These are phyloP conservation scores for Pichia kluyveri DNA, from an alignment of 805 yeast species.

Conservation along the genomic window DNA sequence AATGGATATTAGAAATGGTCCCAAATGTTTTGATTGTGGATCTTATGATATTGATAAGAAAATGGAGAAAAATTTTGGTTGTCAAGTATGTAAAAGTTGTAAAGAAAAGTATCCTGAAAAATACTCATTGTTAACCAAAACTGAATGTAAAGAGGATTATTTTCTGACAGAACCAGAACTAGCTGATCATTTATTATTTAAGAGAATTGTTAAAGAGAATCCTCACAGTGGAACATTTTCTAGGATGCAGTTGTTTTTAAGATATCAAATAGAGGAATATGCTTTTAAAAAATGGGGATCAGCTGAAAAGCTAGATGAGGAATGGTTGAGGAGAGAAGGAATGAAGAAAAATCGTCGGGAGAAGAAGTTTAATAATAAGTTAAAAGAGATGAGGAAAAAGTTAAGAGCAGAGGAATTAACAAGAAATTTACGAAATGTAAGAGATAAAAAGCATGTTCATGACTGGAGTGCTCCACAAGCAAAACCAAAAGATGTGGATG, in stretches of 20 bases:
- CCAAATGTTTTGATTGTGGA: constrained; percentile 76
- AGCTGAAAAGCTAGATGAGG: constrained; percentile 79
- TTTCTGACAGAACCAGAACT: constrained; percentile 90
- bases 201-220: constrained; percentile 80
- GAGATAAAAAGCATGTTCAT: constrained; percentile 53
- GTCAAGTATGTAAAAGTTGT: constrained; percentile 77
- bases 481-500: constrained; percentile 1
- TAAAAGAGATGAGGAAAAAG: constrained; percentile 81
- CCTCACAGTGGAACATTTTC: constrained; percentile 88
- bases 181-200: constrained; percentile 56
- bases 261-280: constrained; percentile 89
- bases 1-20: constrained; percentile 60
- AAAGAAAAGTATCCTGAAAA: constrained; percentile 70
- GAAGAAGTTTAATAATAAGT: constrained; percentile 64
- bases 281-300: constrained; percentile 96
- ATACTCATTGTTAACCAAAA: constrained; percentile 83
- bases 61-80: constrained; percentile 55
- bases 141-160: constrained; percentile 91
- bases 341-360: constrained; percentile 66
- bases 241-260: constrained; percentile 83
- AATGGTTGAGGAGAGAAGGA: constrained; percentile 79
- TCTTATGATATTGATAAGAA: constrained; percentile 75
- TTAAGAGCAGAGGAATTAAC: constrained; percentile 90
- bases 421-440: constrained; percentile 51
- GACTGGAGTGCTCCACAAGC: constrained; percentile 56